Percentiles rank a stretch among this genome's conserved stretches.
phyloP scores from a whole-genome alignment of 352 stramenopile genomes.

The Elongisporangium senticosum region DNA sequence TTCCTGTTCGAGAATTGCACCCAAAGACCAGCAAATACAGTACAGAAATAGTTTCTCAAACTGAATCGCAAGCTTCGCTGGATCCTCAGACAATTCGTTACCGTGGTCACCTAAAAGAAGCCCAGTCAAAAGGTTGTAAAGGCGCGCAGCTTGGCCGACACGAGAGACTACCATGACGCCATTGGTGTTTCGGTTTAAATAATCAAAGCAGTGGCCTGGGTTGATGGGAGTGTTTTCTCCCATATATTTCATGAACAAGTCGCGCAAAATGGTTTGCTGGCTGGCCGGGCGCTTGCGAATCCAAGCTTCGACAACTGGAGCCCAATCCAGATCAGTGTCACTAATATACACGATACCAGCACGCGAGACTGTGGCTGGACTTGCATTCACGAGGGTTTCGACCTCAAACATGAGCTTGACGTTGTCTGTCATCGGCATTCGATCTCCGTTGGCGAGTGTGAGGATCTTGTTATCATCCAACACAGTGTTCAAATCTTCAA shows the following conservation, averaged over 20 bases:
- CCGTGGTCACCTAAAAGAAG: conserved; percentile 85
- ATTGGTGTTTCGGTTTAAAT: conserved; percentile 91
- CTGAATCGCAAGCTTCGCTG: conserved; percentile 62
- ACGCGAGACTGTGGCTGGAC: conserved; percentile 94
- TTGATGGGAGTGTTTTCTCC: conserved; percentile 92
- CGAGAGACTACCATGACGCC: conserved; percentile 94
- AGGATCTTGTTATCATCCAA: conserved; percentile 98
- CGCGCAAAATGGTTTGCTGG: conserved; percentile 87
- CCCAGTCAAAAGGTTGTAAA: conserved; percentile 89
- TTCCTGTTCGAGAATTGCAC: conserved; percentile 94
- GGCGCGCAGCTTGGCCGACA: conserved; percentile 72
- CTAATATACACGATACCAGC: conserved; percentile 98
- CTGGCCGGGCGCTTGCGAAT: conserved; percentile 86
- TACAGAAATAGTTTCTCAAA: conserved; percentile 97
- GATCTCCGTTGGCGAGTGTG: conserved; percentile 95
- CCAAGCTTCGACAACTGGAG: conserved; percentile 95
- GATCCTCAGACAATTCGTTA: conserved; percentile 58
- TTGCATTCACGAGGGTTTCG: conserved; percentile 96
- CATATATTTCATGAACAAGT: conserved; percentile 96
- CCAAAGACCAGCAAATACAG: conserved; percentile 95
- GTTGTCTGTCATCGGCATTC: conserved; percentile 98
- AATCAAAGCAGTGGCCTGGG: conserved; percentile 94
- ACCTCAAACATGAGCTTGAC: conserved; percentile 98
- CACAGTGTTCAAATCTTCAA: conserved; percentile 98
- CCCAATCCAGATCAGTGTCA: conserved; percentile 97